A percentile compares a stretch with the other conserved stretches of the same genome.
Conservation (phyloP, 2,329 filamentous ascomycete genomes). For the Ophiosphaerella narmari region DNA sequence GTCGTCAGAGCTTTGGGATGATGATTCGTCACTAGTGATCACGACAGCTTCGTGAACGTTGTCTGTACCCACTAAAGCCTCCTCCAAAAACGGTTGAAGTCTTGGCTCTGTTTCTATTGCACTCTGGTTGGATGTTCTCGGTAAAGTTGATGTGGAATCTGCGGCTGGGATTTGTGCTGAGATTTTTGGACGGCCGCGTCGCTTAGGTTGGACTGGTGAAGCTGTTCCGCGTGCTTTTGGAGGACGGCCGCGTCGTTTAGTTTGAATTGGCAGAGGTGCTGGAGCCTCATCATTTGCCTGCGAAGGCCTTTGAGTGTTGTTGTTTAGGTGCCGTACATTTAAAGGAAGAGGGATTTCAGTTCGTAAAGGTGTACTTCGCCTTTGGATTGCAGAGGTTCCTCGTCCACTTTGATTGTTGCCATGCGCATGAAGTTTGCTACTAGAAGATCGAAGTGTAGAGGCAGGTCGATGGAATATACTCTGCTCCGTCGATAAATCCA, state of each 20-base stretch:
- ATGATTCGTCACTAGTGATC: slow-evolving; percentile 10
- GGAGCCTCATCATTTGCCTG: not conserved
- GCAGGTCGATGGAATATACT: too few relatives aligned
- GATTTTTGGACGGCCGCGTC: too few relatives aligned
- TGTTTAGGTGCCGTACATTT: slow-evolving; percentile 2
- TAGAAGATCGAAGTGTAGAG: too few relatives aligned
- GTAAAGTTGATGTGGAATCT: not conserved
- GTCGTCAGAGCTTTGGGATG: slow-evolving; percentile 6
- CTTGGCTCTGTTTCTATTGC: not conserved
- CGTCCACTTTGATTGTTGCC: too few relatives aligned
- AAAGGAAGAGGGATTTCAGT: slow-evolving; percentile 2
- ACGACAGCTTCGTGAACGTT: slow-evolving; percentile 4
- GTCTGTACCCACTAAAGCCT: not conserved
- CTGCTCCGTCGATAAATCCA: too few relatives aligned
- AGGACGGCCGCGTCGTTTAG: too few relatives aligned
- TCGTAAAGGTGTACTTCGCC: slow-evolving; percentile 1
- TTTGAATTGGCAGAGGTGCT: too few relatives aligned
- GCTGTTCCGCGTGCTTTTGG: too few relatives aligned
- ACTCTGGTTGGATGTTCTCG: not conserved
- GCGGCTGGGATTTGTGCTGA: too few relatives aligned
- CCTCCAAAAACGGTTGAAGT: too few relatives aligned
- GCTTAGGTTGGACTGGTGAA: too few relatives aligned
- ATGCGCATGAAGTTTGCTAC: too few relatives aligned
- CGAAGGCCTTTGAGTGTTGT: not conserved
- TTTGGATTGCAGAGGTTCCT: not conserved